Evolutionary conservation across 306 rosid species (phyloP).

Genomic region (Rosa rugosa): DNA sequence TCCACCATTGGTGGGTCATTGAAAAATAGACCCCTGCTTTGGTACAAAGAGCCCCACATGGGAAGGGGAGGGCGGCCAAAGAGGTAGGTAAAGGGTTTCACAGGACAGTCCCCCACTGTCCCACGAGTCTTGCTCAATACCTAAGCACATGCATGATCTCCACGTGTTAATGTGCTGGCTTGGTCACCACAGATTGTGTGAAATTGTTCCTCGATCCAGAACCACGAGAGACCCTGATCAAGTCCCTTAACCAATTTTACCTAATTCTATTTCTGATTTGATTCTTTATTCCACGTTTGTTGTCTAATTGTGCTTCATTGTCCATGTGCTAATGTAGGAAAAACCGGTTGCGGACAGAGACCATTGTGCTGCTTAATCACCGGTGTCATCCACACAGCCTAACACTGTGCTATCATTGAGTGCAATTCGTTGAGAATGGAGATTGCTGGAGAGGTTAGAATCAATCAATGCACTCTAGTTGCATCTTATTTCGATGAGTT

Average conservation of each 20-base stretch:
- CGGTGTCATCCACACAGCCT: constrained; percentile 14
- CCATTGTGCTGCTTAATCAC: constrained; percentile 11
- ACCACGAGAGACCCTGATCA: constrained; percentile 16
- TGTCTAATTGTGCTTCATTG: constrained; percentile 2
- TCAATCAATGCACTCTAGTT: not conserved
- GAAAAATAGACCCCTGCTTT: constrained; percentile 12
- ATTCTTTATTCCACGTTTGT: constrained; percentile 2
- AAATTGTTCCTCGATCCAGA: constrained; percentile 22
- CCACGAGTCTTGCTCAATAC: constrained; percentile 33
- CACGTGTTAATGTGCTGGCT: constrained; percentile 62
- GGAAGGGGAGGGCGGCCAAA: constrained; percentile 45
- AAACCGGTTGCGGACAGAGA: constrained; percentile 20
- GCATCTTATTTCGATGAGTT: not conserved
- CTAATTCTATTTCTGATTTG: constrained; percentile 6
- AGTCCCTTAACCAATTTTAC: constrained; percentile 19
- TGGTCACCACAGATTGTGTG: constrained; percentile 38
- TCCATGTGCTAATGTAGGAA: constrained; percentile 34
- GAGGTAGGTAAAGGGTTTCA: constrained; percentile 60
- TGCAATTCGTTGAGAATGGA: constrained; percentile 11
- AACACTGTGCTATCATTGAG: constrained; percentile 15
- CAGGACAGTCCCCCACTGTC: constrained; percentile 40
- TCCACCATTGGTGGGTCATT: constrained; percentile 32
- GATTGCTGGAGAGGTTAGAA: not conserved
- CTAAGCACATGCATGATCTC: constrained; percentile 83
- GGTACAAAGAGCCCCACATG: constrained; percentile 46